Base-by-base conservation (phyloP, 129 eudicot genomes). In the Lactuca sativa region DNA sequence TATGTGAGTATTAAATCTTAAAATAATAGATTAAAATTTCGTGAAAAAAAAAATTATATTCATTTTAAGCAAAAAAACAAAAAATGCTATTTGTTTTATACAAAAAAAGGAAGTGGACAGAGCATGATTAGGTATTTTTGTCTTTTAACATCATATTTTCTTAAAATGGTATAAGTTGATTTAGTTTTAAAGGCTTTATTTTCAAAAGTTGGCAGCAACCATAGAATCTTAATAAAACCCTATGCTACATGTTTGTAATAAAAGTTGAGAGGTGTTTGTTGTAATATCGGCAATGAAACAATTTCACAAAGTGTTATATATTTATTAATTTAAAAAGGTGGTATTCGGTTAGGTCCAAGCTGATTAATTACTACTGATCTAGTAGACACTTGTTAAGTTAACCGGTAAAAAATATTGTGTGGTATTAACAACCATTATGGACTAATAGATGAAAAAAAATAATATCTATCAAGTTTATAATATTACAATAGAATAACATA, bases 121-220 rank as follows among this genome's bases (percentile, higher is more conserved):
- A 59, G 12, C 21, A 30, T 32, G 7, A 59, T 11, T 10, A 40
- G 43, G 9, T 31, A 33, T 9, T 59, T 5, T 32, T 13, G 64
- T 59, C 64, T 31, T 58, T 59, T 59, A 14, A 2, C 6, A 12
- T 25, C 16, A 33, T 59, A 66, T 31, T 49, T 66, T 53, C 73
- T 54, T 69, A 14, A 34, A n/a, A 67, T 13, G 49, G 36, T 15
- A 67, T 67, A 32, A n/a, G 15, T 52, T n/a, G 1, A 15, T 59
- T 71, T 37, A 61, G 21, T 2, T 11, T 61, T 48, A 49, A 72
- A 36, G 48, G 37, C 2, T 11, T 62, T 49, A 51, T 48, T 72
- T 34, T 40, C 69, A 61, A 72, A 62, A 72, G 70, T 36, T 61
- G 43, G 69, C 51, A 43, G 62, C 67, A 62, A 15, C 51, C 37